Evolutionary conservation across 805 yeast genomes (phyloP).

Genomic region (Barnettozyma vustinii): DNA sequence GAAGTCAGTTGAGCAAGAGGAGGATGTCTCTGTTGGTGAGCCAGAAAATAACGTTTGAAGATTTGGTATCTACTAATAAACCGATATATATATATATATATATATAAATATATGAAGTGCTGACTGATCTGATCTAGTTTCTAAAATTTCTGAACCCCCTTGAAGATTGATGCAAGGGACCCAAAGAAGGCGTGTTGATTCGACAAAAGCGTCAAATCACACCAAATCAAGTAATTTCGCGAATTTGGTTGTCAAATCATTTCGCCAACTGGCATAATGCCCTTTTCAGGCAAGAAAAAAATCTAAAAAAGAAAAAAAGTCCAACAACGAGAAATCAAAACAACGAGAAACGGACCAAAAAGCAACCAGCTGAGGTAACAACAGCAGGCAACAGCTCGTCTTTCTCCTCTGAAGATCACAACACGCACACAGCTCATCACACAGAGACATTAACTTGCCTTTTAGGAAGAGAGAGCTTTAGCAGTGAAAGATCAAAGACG

Average conservation of each 20-base stretch:
- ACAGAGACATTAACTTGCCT: background rate
- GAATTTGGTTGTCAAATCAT: background rate
- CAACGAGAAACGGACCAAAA: background rate
- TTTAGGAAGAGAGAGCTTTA: background rate
- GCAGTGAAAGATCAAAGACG: background rate
- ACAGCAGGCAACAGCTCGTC: background rate
- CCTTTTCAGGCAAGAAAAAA: background rate
- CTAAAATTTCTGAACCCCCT: no score
- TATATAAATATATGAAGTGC: no score
- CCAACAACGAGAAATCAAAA: background rate
- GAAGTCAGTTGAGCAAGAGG: constrained; percentile 5
- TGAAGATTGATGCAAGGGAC: no score
- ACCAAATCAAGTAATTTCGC: background rate
- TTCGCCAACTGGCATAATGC: background rate
- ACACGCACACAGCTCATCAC: background rate
- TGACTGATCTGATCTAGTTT: no score
- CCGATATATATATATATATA: no score
- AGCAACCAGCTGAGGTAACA: background rate
- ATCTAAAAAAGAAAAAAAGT: background rate
- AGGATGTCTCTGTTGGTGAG: background rate
- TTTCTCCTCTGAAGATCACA: background rate
- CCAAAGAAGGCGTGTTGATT: no score
- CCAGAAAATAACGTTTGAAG: background rate
- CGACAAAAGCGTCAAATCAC: background rate
- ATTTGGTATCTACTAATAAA: no score